Percentiles rank a stretch among this genome's conserved stretches.
Evolutionary conservation across 352 stramenopile genomes (phyloP).

Genomic region (Phytophthora foliorum): DNA sequence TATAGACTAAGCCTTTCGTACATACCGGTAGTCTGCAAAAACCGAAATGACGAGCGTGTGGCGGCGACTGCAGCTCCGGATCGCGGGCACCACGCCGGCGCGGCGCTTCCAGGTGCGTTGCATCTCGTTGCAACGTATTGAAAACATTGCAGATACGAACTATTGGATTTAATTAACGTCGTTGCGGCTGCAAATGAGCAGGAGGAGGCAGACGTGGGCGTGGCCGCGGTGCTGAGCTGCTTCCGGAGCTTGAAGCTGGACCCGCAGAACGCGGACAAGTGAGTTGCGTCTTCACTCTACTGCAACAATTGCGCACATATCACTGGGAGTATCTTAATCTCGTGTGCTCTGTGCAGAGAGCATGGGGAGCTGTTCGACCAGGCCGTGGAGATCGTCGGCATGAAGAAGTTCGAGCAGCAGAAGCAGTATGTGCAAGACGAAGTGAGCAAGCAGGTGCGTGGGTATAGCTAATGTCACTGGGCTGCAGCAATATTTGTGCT

Average conservation of each 20-base stretch:
- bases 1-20: not conserved
- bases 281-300: not conserved
- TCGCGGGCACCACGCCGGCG: constrained; percentile 80
- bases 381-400: constrained; percentile 73
- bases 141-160: not conserved
- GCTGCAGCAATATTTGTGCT: not conserved
- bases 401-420: constrained; percentile 87
- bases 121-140: not conserved
- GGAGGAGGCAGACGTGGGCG: constrained; percentile 86
- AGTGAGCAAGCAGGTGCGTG: constrained; percentile 62
- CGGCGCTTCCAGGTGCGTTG: constrained; percentile 78
- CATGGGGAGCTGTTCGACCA: constrained; percentile 80
- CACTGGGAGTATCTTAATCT: no score
- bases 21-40: no score
- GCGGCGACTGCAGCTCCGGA: constrained; percentile 81
- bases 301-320: not conserved
- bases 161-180: not conserved
- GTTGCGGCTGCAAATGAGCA: constrained; percentile 29
- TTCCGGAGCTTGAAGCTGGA: constrained; percentile 75
- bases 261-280: constrained; percentile 59
- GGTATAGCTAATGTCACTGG: not conserved
- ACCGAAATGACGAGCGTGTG: constrained; percentile 72
- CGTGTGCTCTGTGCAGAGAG: constrained; percentile 44
- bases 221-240: constrained; percentile 82
- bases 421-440: constrained; percentile 77